Conservation (phyloP, 1,284 basidiomycete genomes). For the Melampsora abietis-canadensis region DNA sequence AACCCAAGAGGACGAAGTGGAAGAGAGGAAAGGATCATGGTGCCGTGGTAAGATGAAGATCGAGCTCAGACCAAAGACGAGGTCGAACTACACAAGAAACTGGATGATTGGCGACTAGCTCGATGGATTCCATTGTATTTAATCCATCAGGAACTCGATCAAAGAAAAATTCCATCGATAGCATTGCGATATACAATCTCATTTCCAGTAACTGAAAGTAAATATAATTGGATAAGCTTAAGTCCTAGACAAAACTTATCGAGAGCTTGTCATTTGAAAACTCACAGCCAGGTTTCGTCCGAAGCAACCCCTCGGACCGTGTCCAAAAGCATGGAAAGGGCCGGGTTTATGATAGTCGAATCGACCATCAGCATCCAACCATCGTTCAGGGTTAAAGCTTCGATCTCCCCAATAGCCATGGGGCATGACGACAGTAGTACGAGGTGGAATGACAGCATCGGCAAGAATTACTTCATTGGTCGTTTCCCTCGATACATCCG, state of each 20-base stretch:
- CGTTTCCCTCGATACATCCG: constrained; percentile 16
- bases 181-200: constrained; percentile 38
- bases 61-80: constrained; percentile 20
- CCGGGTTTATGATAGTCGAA: constrained; percentile 30
- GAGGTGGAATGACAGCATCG: constrained; percentile 22
- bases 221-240: background rate
- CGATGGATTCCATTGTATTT: constrained; percentile 27
- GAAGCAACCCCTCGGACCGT: constrained; percentile 35
- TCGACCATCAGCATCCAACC: constrained; percentile 19
- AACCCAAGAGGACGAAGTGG: no score
- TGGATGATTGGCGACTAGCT: constrained; percentile 38
- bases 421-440: constrained; percentile 34
- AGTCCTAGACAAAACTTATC: background rate
- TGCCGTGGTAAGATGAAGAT: no score
- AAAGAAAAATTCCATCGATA: constrained; percentile 35
- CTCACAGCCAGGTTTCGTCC: constrained; percentile 36
- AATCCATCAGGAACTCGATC: constrained; percentile 30
- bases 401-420: background rate
- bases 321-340: constrained; percentile 37
- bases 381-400: constrained; percentile 27
- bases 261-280: background rate
- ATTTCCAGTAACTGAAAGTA: constrained; percentile 19
- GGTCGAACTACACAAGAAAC: constrained; percentile 34
- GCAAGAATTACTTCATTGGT: constrained; percentile 12
- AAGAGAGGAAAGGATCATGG: no score